Evolutionary conservation across 345 rosid species (phyloP).

Genomic region (Salix suchowensis): DNA sequence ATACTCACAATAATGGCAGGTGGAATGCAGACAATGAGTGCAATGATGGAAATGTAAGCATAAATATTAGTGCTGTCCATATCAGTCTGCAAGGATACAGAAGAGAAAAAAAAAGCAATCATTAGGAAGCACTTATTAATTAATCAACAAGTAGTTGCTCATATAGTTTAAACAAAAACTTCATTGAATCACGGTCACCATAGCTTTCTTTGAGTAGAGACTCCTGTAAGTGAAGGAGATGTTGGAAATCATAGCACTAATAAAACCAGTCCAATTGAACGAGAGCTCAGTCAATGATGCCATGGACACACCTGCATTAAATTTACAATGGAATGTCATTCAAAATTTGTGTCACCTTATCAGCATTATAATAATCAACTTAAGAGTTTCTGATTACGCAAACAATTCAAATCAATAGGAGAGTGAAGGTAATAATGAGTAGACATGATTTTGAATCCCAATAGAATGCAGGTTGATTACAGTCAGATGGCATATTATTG

Average conservation of each 20-base stretch:
- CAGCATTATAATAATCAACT: background rate
- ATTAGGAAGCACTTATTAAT: background rate
- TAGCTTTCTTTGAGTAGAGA: constrained; percentile 95
- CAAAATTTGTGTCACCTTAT: background rate
- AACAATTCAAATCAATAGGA: background rate
- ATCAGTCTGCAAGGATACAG: constrained; percentile 57
- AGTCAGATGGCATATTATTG: background rate
- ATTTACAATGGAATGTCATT: background rate
- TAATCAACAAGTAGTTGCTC: background rate
- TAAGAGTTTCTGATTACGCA: background rate
- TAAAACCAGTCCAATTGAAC: constrained; percentile 94
- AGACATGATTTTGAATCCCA: background rate
- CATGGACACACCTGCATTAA: constrained; percentile 68
- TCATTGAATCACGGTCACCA: constrained; percentile 54
- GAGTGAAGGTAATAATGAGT: background rate
- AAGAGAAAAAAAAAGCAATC: background rate
- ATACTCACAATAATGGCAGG: constrained; percentile 81
- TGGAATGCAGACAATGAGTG: constrained; percentile 85
- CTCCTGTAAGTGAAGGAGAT: constrained; percentile 93
- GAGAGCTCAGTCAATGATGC: constrained; percentile 93
- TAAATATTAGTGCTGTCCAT: constrained; percentile 96
- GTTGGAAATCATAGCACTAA: constrained; percentile 97
- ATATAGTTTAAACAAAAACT: background rate
- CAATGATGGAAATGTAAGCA: constrained; percentile 94
- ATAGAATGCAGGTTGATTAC: background rate